Percentiles rank a stretch among this genome's conserved stretches.
phyloP scores from a whole-genome alignment of 352 stramenopile species.

The Globisporangium acanthophoron region DNA sequence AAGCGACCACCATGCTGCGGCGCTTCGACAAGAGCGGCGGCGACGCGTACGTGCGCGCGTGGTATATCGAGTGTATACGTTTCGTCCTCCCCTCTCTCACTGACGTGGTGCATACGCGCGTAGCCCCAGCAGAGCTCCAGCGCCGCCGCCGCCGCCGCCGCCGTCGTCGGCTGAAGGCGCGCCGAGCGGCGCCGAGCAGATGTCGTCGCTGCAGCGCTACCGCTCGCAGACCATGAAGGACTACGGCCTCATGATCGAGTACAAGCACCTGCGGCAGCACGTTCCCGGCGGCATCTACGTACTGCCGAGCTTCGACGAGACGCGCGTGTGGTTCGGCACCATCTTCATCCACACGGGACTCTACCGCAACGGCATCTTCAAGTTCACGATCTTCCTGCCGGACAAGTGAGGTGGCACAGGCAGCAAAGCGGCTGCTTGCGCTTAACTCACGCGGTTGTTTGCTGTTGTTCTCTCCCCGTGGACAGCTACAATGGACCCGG shows the following conservation, averaged over 20 bases:
- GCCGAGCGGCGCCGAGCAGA: conserved; percentile 35
- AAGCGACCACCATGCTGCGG: conserved; percentile 40
- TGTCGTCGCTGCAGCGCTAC: conserved; percentile 82
- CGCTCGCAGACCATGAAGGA: conserved; percentile 89
- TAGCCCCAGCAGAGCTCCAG: not conserved
- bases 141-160: conserved; percentile 1
- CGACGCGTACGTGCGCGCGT: conserved; percentile 29
- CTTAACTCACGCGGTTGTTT: not conserved
- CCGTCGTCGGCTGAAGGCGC: conserved; percentile 8
- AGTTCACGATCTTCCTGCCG: conserved; percentile 90
- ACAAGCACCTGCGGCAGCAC: conserved; percentile 95
- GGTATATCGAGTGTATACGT: not conserved
- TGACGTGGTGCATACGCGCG: not conserved
- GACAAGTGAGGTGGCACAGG: conserved; percentile 31
- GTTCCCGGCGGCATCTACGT: conserved; percentile 94
- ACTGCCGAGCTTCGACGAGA: conserved; percentile 89
- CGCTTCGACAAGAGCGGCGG: conserved; percentile 50
- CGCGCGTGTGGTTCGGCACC: conserved; percentile 91
- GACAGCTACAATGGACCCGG: conserved; percentile 91
- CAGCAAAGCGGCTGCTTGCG: too few species aligned
- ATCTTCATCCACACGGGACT: conserved; percentile 95
- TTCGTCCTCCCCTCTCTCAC: not conserved
- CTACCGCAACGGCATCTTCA: conserved; percentile 97
- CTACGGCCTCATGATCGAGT: conserved; percentile 97
- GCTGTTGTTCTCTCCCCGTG: not conserved